These are phyloP conservation scores for Rhodosorus marinus DNA, from an alignment of 23 red algal genomes.

Conservation along the genomic window DNA sequence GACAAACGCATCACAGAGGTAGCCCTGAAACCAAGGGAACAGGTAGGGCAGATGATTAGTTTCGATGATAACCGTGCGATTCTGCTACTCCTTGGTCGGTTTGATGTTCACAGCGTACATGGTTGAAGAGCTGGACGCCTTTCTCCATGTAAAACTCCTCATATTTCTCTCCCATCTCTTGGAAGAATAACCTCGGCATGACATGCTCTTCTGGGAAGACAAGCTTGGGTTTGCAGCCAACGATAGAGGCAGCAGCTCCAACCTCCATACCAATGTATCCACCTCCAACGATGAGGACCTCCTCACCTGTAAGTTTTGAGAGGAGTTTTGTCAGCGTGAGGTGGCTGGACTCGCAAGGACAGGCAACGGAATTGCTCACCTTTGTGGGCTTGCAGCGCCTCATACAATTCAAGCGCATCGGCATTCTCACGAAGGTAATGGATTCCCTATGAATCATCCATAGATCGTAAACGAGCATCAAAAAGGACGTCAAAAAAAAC, in stretches of 20 bases:
- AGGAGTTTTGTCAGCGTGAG: too few relatives aligned
- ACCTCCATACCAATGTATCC: slow-evolving; percentile 99
- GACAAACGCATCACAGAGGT: slow-evolving; percentile 50
- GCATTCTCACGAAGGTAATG: slow-evolving; percentile 67
- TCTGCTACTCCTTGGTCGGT: too few relatives aligned
- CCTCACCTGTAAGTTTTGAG: slow-evolving; percentile 42
- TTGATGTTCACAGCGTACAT: too few relatives aligned
- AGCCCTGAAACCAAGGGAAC: too few relatives aligned
- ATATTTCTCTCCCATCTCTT: slow-evolving; percentile 66
- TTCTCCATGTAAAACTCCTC: slow-evolving; percentile 57
- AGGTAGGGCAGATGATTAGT: too few relatives aligned
- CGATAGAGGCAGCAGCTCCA: slow-evolving; percentile 43
- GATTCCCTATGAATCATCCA: too few relatives aligned
- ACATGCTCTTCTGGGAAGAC: slow-evolving; percentile 87
- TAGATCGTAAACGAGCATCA: too few relatives aligned
- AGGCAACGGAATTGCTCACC: too few relatives aligned
- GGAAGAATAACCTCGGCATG: slow-evolving; percentile 83
- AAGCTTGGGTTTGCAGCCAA: slow-evolving; percentile 56
- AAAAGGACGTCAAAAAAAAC: too few relatives aligned
- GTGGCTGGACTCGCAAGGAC: too few relatives aligned
- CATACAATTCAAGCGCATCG: slow-evolving; percentile 46
- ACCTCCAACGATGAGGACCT: slow-evolving; percentile 75
- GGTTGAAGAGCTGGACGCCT: slow-evolving; percentile 46
- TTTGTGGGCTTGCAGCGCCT: slow-evolving; percentile 43
- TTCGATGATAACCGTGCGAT: too few relatives aligned